Evolutionary conservation across 2,329 filamentous ascomycete species (phyloP).

Genomic region (Neonectria coccinea): DNA sequence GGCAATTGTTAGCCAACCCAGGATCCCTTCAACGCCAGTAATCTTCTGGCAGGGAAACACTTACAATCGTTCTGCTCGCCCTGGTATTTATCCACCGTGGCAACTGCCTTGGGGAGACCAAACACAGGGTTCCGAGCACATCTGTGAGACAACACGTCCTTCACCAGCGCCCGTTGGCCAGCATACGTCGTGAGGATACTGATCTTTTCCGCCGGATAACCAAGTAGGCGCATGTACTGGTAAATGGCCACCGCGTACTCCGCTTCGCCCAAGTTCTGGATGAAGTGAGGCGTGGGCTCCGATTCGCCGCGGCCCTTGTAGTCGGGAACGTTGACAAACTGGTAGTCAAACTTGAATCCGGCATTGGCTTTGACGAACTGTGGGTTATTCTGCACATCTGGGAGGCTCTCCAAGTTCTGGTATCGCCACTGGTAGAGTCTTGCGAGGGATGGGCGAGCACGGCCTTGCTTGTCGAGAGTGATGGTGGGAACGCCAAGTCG

Average conservation of each 20-base stretch:
- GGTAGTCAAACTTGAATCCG: slow-evolving; percentile 93
- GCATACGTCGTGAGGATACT: slow-evolving; percentile 94
- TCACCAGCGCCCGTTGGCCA: slow-evolving; percentile 88
- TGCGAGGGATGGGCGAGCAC: slow-evolving; percentile 87
- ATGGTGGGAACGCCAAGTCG: slow-evolving; percentile 93
- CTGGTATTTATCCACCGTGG: slow-evolving; percentile 98
- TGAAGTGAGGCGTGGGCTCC: slow-evolving; percentile 92
- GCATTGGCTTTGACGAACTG: slow-evolving; percentile 89
- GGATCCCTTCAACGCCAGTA: not conserved
- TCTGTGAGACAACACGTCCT: slow-evolving; percentile 84
- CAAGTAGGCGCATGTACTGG: slow-evolving; percentile 96
- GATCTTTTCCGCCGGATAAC: slow-evolving; percentile 86
- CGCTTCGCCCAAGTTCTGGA: slow-evolving; percentile 96
- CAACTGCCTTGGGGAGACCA: slow-evolving; percentile 88
- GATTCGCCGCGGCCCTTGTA: slow-evolving; percentile 92
- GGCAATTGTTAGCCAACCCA: slow-evolving; percentile 37
- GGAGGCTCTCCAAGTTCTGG: slow-evolving; percentile 80
- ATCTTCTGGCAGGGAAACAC: slow-evolving; percentile 51
- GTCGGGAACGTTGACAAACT: slow-evolving; percentile 95
- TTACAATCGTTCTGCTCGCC: slow-evolving; percentile 99
- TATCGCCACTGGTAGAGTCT: slow-evolving; percentile 96
- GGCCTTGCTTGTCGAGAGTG: slow-evolving; percentile 91
- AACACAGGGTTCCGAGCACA: slow-evolving; percentile 88
- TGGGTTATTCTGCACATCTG: slow-evolving; percentile 73
- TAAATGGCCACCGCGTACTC: slow-evolving; percentile 96